phyloP scores from a whole-genome alignment of 805 yeast genomes.

The Debaryomyces tyrocola region DNA sequence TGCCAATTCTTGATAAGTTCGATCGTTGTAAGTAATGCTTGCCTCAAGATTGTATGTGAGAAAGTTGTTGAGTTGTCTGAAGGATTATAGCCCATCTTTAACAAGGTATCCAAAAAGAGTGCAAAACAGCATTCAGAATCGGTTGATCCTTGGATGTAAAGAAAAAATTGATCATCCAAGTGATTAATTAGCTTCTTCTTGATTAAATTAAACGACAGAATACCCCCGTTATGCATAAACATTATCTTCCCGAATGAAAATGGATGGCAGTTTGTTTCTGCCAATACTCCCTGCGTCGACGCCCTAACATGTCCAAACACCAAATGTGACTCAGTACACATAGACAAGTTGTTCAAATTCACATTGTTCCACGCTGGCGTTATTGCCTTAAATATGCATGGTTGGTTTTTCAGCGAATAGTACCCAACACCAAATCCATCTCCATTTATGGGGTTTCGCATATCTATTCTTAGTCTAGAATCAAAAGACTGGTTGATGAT shows the following conservation, averaged over 20 bases:
- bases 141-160: slow-evolving; percentile 86
- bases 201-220: slow-evolving; percentile 68
- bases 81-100: slow-evolving; percentile 76
- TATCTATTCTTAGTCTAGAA: slow-evolving; percentile 81
- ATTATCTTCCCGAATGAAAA: slow-evolving; percentile 82
- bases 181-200: slow-evolving; percentile 73
- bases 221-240: slow-evolving; percentile 98
- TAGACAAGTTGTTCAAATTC: slow-evolving; percentile 81
- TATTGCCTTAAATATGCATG: slow-evolving; percentile 91
- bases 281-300: slow-evolving; percentile 88
- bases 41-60: slow-evolving; percentile 57
- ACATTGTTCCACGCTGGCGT: slow-evolving; percentile 99
- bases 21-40: slow-evolving; percentile 73
- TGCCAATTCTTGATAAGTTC: slow-evolving; percentile 80
- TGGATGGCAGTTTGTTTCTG: slow-evolving; percentile 97
- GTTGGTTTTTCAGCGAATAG: slow-evolving; percentile 62
- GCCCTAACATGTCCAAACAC: slow-evolving; percentile 97
- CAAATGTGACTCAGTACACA: slow-evolving; percentile 78
- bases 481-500: slow-evolving; percentile 96
- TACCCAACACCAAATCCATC: slow-evolving; percentile 99
- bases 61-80: slow-evolving; percentile 28
- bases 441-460: slow-evolving; percentile 91
- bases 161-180: slow-evolving; percentile 76
- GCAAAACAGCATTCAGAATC: slow-evolving; percentile 97
- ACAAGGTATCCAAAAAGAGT: slow-evolving; percentile 73